Conservation (phyloP, 2,329 filamentous ascomycete species). For the Tetracladium maxilliforme region DNA sequence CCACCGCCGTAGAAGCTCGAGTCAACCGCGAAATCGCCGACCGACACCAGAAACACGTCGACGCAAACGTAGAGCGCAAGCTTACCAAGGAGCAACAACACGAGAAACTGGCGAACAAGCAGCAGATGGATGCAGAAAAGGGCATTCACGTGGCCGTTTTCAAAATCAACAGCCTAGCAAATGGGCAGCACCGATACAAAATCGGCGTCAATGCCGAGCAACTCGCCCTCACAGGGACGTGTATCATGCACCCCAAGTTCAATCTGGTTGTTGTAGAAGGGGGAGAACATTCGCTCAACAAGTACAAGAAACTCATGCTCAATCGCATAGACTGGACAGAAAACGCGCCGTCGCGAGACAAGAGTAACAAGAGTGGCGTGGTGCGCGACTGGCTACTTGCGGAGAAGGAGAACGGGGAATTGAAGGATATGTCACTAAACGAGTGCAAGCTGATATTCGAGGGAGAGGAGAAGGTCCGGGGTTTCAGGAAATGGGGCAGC, state of each 20-base stretch:
- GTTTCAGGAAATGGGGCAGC: constrained; percentile 77
- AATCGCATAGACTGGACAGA: constrained; percentile 93
- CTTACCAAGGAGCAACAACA: constrained; percentile 76
- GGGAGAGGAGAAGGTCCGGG: constrained; percentile 67
- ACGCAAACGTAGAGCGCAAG: constrained; percentile 70
- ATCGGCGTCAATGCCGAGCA: constrained; percentile 88
- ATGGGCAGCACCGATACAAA: constrained; percentile 87
- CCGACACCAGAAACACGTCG: constrained; percentile 63
- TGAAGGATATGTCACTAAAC: constrained; percentile 74
- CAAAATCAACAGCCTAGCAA: constrained; percentile 77
- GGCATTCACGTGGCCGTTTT: constrained; percentile 81
- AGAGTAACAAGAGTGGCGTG: constrained; percentile 45
- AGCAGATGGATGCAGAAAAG: constrained; percentile 76
- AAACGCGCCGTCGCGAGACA: constrained; percentile 55
- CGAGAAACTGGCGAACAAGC: constrained; percentile 70
- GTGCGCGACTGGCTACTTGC: constrained; percentile 65
- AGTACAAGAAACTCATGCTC: constrained; percentile 86
- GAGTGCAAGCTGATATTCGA: constrained; percentile 79
- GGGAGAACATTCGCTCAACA: constrained; percentile 65
- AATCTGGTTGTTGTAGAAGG: constrained; percentile 88
- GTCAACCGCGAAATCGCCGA: constrained; percentile 90
- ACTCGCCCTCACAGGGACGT: constrained; percentile 73
- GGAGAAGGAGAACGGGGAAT: constrained; percentile 60
- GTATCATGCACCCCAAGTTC: constrained; percentile 79
- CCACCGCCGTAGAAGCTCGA: constrained; percentile 87